Evolutionary conservation across 2,329 filamentous ascomycete species (phyloP), one percentile per base, ranked within the genome.

Genomic region (Cercospora zeina): DNA sequence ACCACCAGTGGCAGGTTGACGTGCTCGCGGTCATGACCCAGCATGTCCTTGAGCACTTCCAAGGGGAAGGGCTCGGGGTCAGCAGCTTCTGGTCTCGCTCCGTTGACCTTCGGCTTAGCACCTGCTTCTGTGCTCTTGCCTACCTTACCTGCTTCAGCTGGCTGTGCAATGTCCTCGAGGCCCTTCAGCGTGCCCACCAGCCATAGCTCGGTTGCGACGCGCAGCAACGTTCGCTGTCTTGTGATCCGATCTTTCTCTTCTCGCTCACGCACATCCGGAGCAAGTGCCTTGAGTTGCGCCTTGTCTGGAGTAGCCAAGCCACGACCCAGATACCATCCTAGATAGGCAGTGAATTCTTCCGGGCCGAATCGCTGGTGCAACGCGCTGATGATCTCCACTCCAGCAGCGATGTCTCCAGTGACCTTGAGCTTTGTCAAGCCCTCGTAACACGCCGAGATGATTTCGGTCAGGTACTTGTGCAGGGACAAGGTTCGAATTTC

Each of bases 401-500:
- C 93, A 30, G 93, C 90, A 61, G 93, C 89, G 64, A 97, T 89
- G 75, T 97, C 93, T n/a, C 88, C 90, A 1, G 92, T 89, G 0
- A 89, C 88, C 78, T 97, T 97, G 72, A 97, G 85, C 76, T 89
- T 93, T 79, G 90, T 96, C 6, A 97, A 84, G 8, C 93, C 93
- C 77, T 97, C 93, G 75, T 93, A 96, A 79, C 91, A 96, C 64
- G 93, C 93, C 21, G 93, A 93, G 71, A 97, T 92, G 69, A 97
- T 96, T 78, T 97, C 93, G 69, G 93, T 97, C 14, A 97, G 86
- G 77, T 97, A 97, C 76, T 96, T 97, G 82, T 93, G 91, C 55
- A 97, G 84, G 69, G 93, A 97, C 30, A 97, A 83, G 27, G 91
- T 90, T 71, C 89, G 88, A 71, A 96, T 93, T 74, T 97, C 93